phyloP scores from a whole-genome alignment of 306 rosid genomes.

The Trifolium pratense region DNA sequence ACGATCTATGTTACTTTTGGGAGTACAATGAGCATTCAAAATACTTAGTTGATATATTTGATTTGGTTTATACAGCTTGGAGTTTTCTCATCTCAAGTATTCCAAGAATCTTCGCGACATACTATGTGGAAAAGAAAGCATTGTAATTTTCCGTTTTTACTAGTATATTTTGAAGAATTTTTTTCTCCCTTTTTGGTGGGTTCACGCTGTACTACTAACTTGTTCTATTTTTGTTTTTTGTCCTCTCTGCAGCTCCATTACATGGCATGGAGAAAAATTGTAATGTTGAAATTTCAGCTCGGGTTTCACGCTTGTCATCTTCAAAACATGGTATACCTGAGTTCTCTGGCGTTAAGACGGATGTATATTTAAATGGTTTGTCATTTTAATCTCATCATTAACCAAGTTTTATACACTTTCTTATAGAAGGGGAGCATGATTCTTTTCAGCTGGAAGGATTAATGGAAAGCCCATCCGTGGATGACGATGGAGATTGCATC shows the following conservation, averaged over 20 bases:
- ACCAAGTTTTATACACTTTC: constrained; percentile 37
- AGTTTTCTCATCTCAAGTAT: constrained; percentile 97
- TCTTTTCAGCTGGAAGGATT: constrained; percentile 83
- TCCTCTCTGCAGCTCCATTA: constrained; percentile 68
- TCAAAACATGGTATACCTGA: constrained; percentile 80
- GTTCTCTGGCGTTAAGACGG: constrained; percentile 38
- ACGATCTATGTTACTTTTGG: constrained; percentile 1
- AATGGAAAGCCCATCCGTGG: constrained; percentile 93
- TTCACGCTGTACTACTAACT: constrained; percentile 40
- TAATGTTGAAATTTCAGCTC: constrained; percentile 92
- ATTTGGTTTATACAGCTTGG: constrained; percentile 82
- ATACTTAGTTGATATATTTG: constrained; percentile 46
- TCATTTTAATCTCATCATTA: constrained; percentile 29
- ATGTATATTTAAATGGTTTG: neutral
- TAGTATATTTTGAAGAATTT: constrained; percentile 22
- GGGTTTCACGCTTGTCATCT: constrained; percentile 72
- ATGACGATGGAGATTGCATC: constrained; percentile 92
- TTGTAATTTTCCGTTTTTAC: constrained; percentile 59
- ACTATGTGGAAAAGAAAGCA: constrained; percentile 84
- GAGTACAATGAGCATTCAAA: constrained; percentile 30
- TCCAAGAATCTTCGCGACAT: constrained; percentile 92
- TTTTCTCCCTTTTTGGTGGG: neutral
- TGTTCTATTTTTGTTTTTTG: constrained; percentile 20
- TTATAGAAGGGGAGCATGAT: constrained; percentile 76
- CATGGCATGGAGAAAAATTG: constrained; percentile 95